Conservation (phyloP, 192 early-diverging fungal species). For the Linnemannia schmuckeri region DNA sequence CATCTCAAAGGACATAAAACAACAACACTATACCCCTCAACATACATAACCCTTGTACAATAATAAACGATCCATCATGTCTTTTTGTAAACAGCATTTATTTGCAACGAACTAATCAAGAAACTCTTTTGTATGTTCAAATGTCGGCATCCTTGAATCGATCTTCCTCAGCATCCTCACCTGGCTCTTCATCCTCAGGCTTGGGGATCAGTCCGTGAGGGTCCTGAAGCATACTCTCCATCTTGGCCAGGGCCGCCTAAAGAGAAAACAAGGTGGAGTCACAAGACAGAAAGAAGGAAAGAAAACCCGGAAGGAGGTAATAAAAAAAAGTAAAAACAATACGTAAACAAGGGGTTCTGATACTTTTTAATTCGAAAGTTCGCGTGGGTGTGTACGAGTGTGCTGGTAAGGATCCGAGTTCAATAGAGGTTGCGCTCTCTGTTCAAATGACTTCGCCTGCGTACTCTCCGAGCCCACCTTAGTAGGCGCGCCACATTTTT, state of each 20-base stretch:
- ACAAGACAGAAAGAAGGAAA: not conserved
- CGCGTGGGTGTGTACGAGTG: not conserved
- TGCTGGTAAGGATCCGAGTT: not conserved
- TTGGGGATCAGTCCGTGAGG: conserved; percentile 28
- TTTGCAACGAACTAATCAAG: not conserved
- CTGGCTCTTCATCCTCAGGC: conserved; percentile 16
- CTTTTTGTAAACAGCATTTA: not conserved
- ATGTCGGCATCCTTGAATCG: conserved; percentile 5
- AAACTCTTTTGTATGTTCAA: not conserved
- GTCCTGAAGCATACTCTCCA: conserved; percentile 46
- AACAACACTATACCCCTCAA: not conserved
- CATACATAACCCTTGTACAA: not conserved
- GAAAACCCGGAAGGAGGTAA: not conserved
- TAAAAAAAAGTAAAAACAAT: not conserved
- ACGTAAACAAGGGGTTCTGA: not conserved
- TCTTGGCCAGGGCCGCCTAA: conserved; percentile 37
- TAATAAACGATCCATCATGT: not conserved
- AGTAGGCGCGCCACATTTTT: conserved; percentile 52
- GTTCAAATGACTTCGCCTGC: not conserved
- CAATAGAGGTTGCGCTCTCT: too few species aligned
- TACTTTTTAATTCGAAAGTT: not conserved
- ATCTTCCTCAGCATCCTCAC: conserved; percentile 42
- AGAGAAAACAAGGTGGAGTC: not conserved
- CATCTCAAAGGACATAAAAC: not conserved
- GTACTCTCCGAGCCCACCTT: not conserved